Conservation (phyloP, 176 grass and related monocot species). For the Avena atlantica region DNA sequence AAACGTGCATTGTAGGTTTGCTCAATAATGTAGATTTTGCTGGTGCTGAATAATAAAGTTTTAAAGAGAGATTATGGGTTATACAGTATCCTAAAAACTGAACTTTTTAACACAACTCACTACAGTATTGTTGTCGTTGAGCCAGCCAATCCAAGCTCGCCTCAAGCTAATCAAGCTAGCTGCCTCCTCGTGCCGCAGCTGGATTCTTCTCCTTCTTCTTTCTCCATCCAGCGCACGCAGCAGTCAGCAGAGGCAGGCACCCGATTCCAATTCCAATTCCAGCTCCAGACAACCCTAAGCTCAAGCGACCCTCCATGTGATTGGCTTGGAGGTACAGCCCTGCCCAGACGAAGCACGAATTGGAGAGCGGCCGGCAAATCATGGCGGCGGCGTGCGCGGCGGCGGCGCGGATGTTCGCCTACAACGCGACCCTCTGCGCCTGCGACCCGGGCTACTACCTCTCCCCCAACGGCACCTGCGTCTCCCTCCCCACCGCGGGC, state of each 20-base stretch:
- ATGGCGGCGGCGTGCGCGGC: conserved; percentile 38
- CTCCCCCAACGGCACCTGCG: conserved; percentile 41
- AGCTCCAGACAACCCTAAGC: not conserved
- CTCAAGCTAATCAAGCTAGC: not conserved
- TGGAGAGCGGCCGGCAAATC: not conserved
- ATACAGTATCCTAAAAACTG: not conserved
- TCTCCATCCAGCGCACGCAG: no score
- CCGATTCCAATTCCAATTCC: not conserved
- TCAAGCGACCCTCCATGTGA: no score
- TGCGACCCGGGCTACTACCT: conserved; percentile 82
- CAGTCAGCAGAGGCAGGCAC: not conserved
- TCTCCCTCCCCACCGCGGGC: conserved; percentile 2
- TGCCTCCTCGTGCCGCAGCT: not conserved
- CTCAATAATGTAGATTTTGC: not conserved
- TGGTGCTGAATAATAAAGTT: not conserved
- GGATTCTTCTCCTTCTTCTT: not conserved
- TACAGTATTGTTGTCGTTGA: not conserved
- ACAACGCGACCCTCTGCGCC: conserved; percentile 74
- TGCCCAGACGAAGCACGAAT: no score
- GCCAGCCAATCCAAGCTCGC: not conserved
- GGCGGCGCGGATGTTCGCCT: conserved; percentile 62
- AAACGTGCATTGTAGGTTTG: not conserved
- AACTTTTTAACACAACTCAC: not conserved
- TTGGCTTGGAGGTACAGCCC: no score
- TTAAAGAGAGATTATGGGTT: not conserved